A percentile compares a stretch with the other conserved stretches of the same genome.
phyloP scores from a whole-genome alignment of 768 basidiomycete species.

The Pleurotus citrinopileatus region DNA sequence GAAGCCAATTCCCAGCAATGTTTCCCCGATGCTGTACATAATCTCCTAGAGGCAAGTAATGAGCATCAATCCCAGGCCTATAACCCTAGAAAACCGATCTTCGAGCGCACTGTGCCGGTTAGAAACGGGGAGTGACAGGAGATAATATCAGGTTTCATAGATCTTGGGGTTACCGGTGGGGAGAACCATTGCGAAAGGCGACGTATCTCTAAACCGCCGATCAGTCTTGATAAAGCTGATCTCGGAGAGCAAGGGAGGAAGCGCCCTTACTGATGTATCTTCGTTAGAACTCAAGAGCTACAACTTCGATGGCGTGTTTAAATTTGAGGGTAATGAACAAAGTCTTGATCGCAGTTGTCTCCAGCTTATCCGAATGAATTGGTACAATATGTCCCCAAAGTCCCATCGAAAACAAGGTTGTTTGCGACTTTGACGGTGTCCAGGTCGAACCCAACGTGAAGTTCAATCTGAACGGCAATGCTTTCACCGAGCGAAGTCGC shows the following conservation, averaged over 20 bases:
- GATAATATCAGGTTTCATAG: slow-evolving; percentile 62
- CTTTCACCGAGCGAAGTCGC: slow-evolving; percentile 50
- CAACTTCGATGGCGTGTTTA: slow-evolving; percentile 56
- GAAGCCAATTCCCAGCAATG: slow-evolving; percentile 56
- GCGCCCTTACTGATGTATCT: slow-evolving; percentile 49
- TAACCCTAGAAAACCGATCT: background rate
- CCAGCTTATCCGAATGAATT: slow-evolving; percentile 48
- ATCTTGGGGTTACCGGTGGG: slow-evolving; percentile 59
- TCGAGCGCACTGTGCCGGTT: slow-evolving; percentile 37
- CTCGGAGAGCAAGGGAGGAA: background rate
- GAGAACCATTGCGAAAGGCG: slow-evolving; percentile 68
- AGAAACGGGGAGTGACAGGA: slow-evolving; percentile 69
- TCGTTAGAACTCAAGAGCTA: slow-evolving; percentile 58
- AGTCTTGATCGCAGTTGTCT: slow-evolving; percentile 56
- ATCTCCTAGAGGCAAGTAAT: slow-evolving; percentile 39
- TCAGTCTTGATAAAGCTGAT: slow-evolving; percentile 6
- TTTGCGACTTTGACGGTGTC: slow-evolving; percentile 47
- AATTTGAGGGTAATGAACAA: slow-evolving; percentile 59
- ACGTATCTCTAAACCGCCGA: slow-evolving; percentile 39
- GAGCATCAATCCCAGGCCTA: background rate
- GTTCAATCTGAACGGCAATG: slow-evolving; percentile 55
- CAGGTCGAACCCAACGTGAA: slow-evolving; percentile 53
- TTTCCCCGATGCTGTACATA: slow-evolving; percentile 58
- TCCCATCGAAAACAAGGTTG: slow-evolving; percentile 48
- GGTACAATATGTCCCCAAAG: slow-evolving; percentile 48